Conservation (phyloP, 2,329 filamentous ascomycete species). For the Epichloe scottii region DNA sequence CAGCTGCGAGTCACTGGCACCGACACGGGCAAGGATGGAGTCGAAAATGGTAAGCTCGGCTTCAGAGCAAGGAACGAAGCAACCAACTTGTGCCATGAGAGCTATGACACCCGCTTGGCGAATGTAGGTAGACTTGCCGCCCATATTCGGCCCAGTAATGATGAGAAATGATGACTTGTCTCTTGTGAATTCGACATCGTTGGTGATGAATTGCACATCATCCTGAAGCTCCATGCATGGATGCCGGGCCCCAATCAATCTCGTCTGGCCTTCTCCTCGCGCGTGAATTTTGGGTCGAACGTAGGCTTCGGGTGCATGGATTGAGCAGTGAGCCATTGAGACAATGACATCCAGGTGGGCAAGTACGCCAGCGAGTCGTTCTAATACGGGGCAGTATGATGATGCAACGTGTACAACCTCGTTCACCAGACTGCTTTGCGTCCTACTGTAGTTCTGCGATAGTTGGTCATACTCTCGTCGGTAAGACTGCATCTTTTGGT, state of each 20-base stretch:
- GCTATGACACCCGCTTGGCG: constrained; percentile 94
- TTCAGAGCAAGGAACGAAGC: constrained; percentile 83
- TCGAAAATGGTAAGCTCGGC: constrained; percentile 95
- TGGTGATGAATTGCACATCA: constrained; percentile 96
- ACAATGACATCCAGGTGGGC: constrained; percentile 89
- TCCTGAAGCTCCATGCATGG: constrained; percentile 99
- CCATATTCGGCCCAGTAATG: constrained; percentile 98
- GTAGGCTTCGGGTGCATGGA: constrained; percentile 86
- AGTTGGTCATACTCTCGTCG: constrained; percentile 89
- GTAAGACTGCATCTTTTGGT: constrained; percentile 68
- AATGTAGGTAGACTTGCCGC: constrained; percentile 96
- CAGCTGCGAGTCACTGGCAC: constrained; percentile 89
- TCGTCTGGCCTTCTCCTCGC: constrained; percentile 75
- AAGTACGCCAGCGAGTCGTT: constrained; percentile 75
- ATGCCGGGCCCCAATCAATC: constrained; percentile 86
- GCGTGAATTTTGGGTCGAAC: constrained; percentile 82
- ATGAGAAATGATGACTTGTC: constrained; percentile 81
- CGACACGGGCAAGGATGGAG: constrained; percentile 89
- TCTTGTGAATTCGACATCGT: constrained; percentile 74
- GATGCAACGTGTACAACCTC: constrained; percentile 90
- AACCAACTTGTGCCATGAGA: constrained; percentile 92
- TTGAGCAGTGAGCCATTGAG: constrained; percentile 81
- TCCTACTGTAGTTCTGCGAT: constrained; percentile 88
- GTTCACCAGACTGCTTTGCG: constrained; percentile 77
- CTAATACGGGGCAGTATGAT: constrained; percentile 87